These are phyloP conservation scores for Globisporangium lucens DNA, from an alignment of 352 stramenopile species.

Conservation along the genomic window DNA sequence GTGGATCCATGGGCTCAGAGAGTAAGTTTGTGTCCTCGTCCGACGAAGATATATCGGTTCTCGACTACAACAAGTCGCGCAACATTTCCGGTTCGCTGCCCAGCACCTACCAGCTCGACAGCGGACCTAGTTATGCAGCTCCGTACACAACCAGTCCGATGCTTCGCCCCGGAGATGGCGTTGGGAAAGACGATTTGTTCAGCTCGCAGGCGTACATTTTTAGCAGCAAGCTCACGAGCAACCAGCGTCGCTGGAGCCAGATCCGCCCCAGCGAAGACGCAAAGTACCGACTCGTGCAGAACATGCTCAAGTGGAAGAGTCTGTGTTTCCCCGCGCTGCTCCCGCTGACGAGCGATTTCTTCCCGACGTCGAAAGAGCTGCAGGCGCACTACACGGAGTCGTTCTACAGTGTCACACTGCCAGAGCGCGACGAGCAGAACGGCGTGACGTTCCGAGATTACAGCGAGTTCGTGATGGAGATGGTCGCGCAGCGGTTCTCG, in stretches of 20 bases:
- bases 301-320: slow-evolving; percentile 96
- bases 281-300: slow-evolving; percentile 62
- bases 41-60: slow-evolving; percentile 26
- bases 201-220: slow-evolving; percentile 72
- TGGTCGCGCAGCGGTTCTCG: slow-evolving; percentile 80
- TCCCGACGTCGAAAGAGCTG: slow-evolving; percentile 75
- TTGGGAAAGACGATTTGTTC: slow-evolving; percentile 67
- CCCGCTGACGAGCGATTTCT: slow-evolving; percentile 90
- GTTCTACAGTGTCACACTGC: slow-evolving; percentile 85
- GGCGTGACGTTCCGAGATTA: slow-evolving; percentile 68
- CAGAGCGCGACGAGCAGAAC: slow-evolving; percentile 62
- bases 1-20: slow-evolving; percentile 34
- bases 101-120: slow-evolving; percentile 59
- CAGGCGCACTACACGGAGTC: slow-evolving; percentile 79
- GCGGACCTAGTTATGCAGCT: slow-evolving; percentile 29
- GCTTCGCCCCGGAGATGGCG: slow-evolving; percentile 39
- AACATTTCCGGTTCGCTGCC: slow-evolving; percentile 59
- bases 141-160: slow-evolving; percentile 60
- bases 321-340: slow-evolving; percentile 95
- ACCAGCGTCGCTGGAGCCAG: slow-evolving; percentile 96
- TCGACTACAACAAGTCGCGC: slow-evolving; percentile 23
- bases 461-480: slow-evolving; percentile 79
- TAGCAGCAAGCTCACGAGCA: slow-evolving; percentile 86
- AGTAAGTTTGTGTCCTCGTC: slow-evolving; percentile 32
- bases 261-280: slow-evolving; percentile 71